phyloP scores from a whole-genome alignment of 495 filamentous ascomycete genomes.

The Aspergillus cristatus region DNA sequence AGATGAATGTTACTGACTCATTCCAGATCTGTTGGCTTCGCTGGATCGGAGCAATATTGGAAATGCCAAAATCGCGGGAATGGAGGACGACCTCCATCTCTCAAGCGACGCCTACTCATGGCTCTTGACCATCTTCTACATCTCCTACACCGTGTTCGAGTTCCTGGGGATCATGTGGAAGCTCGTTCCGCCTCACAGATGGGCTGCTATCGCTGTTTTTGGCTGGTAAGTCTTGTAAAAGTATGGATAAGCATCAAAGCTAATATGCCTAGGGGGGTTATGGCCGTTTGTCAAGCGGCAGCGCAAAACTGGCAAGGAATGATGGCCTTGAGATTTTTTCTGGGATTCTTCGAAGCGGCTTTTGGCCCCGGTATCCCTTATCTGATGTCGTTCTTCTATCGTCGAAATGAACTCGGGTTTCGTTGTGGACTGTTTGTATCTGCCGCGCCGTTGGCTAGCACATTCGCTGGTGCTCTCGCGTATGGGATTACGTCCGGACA shows the following conservation, averaged over 20 bases:
- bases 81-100: constrained; percentile 44
- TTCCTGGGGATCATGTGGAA: constrained; percentile 67
- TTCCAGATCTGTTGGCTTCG: constrained; percentile 51
- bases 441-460: constrained; percentile 71
- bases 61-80: constrained; percentile 58
- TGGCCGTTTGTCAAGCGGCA: constrained; percentile 51
- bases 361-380: constrained; percentile 66
- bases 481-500: constrained; percentile 72
- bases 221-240: constrained; percentile 30
- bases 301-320: constrained; percentile 52
- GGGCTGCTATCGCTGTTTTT: constrained; percentile 39
- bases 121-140: constrained; percentile 76
- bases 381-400: constrained; percentile 76
- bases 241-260: neutral
- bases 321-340: constrained; percentile 58
- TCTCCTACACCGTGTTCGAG: constrained; percentile 53
- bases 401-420: constrained; percentile 65
- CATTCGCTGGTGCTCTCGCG: constrained; percentile 74
- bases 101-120: constrained; percentile 50
- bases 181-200: constrained; percentile 48
- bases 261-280: constrained; percentile 37
- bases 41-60: constrained; percentile 65
- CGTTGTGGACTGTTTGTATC: constrained; percentile 69
- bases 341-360: constrained; percentile 57
- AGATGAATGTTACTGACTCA: no score